These are phyloP conservation scores for Cercospora beticola DNA, from an alignment of 2,329 filamentous ascomycete genomes.

Conservation along the genomic window DNA sequence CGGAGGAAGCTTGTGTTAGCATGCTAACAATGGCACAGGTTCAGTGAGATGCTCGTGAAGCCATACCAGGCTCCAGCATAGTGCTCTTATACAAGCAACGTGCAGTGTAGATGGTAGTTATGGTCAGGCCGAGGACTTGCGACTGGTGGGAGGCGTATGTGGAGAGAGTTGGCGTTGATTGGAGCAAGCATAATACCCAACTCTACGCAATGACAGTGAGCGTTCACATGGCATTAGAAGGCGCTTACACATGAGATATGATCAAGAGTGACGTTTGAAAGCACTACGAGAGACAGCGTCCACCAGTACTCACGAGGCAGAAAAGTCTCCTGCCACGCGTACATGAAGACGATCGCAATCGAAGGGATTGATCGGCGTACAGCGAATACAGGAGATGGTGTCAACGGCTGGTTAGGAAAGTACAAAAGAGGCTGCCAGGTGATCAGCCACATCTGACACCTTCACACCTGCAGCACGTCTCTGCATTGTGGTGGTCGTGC, in stretches of 20 bases:
- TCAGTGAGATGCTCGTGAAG: conserved; percentile 78
- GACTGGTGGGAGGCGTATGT: neutral
- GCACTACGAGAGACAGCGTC: neutral
- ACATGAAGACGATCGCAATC: neutral
- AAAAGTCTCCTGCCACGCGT: neutral
- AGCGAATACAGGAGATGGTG: neutral
- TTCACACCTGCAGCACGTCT: neutral
- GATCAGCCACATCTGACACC: neutral
- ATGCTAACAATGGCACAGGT: conserved; percentile 46
- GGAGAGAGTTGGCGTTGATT: conserved; percentile 1
- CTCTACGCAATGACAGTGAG: conserved; percentile 6
- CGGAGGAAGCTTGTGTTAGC: too few relatives aligned
- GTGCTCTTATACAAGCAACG: neutral
- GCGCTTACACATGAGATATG: neutral
- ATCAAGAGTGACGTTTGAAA: neutral
- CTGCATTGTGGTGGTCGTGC: neutral
- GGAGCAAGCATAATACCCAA: conserved; percentile 13
- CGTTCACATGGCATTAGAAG: conserved; percentile 8
- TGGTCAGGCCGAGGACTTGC: neutral
- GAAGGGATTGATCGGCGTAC: neutral
- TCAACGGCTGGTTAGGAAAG: neutral
- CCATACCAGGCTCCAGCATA: conserved; percentile 67
- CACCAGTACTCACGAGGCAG: neutral
- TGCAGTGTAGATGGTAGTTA: neutral
- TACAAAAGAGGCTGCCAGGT: neutral